Evolutionary conservation across 371 early-diverging fungal species (phyloP), one percentile per base, ranked within the genome.

Genomic region (Saksenaea vasiformis): DNA sequence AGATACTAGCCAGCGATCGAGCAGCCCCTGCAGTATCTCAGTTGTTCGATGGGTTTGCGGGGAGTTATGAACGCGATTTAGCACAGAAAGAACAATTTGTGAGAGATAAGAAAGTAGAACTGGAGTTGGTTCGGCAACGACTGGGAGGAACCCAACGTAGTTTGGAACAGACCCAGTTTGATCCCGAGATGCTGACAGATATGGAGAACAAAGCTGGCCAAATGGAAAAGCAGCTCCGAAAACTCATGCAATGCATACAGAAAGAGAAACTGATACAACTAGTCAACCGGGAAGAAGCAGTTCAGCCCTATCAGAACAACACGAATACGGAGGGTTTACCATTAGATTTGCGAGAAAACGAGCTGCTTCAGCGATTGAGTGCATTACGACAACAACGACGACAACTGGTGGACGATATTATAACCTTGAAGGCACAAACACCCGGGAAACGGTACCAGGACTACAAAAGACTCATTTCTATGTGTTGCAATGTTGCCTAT

Each of bases 21-120:
- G 36, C 56, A 0, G 66, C 58, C 7, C 72, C 71, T 3, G 65
- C 70, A 7, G 69, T 74, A n/a, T 69, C 72, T 14, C 69, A 74
- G 31, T 57, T 70, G 3, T 77, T 77, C 61, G 74, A 77, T 51
- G 63, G 60, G 0, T 70, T 77, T 57, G 75, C 74, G 31, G 66
- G 69, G 35, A 72, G 70, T 26, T 77, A 77, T 44, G 77, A 77
- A 34, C 63, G 66, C 5, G 77, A 77, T 61, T 31, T 77, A 3
- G 38, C 64, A 11, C 54, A 61, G 9, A 60, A 64, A 39, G 74
- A 74, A 26, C 70, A 56, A 15, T 7, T 51, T 11, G 17, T 76
- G 13, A 55, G 70, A 22, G 73, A 72, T 22, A 73, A 72, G 35
- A 68, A 60, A 26, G 43, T 67, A 4, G 71, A 76, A 43, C 44